Base-by-base conservation (phyloP, 805 yeast genomes). In the Cyberlindnera mississippiensis region DNA sequence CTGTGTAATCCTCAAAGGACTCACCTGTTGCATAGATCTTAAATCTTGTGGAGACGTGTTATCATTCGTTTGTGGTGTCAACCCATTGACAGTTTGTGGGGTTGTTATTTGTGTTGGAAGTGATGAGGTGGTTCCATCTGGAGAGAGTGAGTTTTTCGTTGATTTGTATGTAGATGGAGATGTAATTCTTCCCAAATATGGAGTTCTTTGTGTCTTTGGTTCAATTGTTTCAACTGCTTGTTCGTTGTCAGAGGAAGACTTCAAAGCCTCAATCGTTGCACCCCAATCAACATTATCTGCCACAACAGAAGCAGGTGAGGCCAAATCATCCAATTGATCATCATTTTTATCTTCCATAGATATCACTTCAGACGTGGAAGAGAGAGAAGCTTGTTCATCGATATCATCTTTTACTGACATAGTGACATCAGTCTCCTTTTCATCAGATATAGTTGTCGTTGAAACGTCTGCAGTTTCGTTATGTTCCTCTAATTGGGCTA, bases 191-290 rank as follows among this genome's bases (percentile, higher is more conserved):
- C 55, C 55, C 22, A 35, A 35, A 29, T 50, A 50, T 11, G 51
- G 48, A 3, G 53, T 42, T 24, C 24, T 33, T 20, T 41, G 49
- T 2, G 26, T 22, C 20, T 40, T 42, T 9, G 28, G 15, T 9
- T 42, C 42, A 2, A 38, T 27, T 4, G 38, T 20, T 15, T 36
- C 22, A 2, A 31, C 27, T 2, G 12, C 26, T 3, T 38, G 37
- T 13, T 31, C 38, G 2, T 44, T 37, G 7, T 37, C 40, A 2
- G 41, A 12, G 9, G 45, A 41, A 4, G 33, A 19, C 38, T 37
- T 45, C 32, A 49, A 27, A 9, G 55, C 57, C 17, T 48, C 48
- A 15, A 53, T 33, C 1, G 57, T 48, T 11, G 59, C 59, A 30
- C 46, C 37, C 59, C 59, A 55, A 22, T 55, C 57, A 11, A 54